Evolutionary conservation across 1,284 basidiomycete genomes (phyloP).

Genomic region (Leccinum subrobustum): DNA sequence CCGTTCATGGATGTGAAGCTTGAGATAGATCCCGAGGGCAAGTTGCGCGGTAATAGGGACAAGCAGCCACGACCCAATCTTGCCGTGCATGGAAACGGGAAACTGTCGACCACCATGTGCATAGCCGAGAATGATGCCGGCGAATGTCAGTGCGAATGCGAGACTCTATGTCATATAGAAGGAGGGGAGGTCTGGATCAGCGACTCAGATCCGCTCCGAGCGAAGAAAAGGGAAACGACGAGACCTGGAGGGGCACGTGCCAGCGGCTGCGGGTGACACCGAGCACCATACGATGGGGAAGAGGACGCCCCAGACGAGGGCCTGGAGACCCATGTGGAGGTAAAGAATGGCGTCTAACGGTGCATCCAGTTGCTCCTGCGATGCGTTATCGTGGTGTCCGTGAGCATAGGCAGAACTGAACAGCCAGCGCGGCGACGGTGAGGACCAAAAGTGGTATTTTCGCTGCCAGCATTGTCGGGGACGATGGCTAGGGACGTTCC

Average conservation of each 20-base stretch:
- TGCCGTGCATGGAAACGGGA: conserved; percentile 66
- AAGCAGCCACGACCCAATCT: conserved; percentile 68
- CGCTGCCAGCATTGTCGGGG: not conserved
- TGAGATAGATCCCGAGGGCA: conserved; percentile 84
- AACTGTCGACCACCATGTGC: conserved; percentile 77
- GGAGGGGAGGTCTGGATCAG: not conserved
- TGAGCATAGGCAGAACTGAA: conserved; percentile 48
- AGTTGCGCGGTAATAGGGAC: conserved; percentile 71
- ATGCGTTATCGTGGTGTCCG: conserved; percentile 54
- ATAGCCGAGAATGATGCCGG: conserved; percentile 77
- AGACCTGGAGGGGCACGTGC: conserved; percentile 84
- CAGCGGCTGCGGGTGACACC: conserved; percentile 73
- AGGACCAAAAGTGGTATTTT: not conserved
- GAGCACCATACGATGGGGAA: conserved; percentile 57
- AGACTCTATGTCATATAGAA: conserved; percentile 43
- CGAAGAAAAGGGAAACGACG: conserved; percentile 11
- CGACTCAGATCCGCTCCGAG: not conserved
- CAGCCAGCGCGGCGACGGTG: not conserved
- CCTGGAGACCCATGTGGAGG: conserved; percentile 78
- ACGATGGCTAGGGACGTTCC: too few relatives aligned
- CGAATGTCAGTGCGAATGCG: conserved; percentile 67
- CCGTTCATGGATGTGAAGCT: conserved; percentile 86
- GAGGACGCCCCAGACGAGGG: conserved; percentile 65
- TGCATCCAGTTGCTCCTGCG: conserved; percentile 61
- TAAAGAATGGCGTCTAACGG: conserved; percentile 77